A percentile compares a stretch with the other conserved stretches of the same genome.
These are phyloP conservation scores for Litchi chinensis DNA, from an alignment of 345 rosid genomes.

Conservation along the genomic window DNA sequence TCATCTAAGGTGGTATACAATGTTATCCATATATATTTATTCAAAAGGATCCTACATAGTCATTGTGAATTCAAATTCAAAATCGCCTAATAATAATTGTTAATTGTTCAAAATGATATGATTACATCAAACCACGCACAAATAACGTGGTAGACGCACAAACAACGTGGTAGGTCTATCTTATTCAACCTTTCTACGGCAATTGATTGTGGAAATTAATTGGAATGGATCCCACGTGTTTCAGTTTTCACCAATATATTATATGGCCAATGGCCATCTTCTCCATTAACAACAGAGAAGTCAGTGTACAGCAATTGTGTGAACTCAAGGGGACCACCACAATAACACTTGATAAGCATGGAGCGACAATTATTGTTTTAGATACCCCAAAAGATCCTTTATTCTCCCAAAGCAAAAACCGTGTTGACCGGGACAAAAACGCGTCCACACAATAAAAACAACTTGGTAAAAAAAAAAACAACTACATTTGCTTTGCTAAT, in stretches of 20 bases:
- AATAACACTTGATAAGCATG: background rate
- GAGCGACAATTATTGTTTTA: background rate
- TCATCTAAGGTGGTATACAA: too few species aligned
- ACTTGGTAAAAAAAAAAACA: background rate
- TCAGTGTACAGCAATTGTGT: background rate
- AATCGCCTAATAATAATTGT: background rate
- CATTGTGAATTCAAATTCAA: background rate
- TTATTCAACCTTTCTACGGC: background rate
- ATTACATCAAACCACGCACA: too few species aligned
- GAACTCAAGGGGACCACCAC: background rate
- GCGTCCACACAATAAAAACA: background rate
- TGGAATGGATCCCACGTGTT: background rate
- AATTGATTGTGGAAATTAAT: background rate
- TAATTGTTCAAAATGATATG: too few species aligned
- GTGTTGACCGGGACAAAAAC: constrained; percentile 16
- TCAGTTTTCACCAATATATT: background rate
- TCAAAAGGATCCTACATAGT: background rate
- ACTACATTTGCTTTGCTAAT: background rate
- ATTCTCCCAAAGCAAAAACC: background rate
- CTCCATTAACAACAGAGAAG: background rate
- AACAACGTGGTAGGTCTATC: background rate
- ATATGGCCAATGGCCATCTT: background rate
- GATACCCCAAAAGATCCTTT: background rate
- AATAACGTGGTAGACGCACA: too few species aligned
- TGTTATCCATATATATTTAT: background rate